Evolutionary conservation across 2,329 filamentous ascomycete genomes (phyloP), one percentile per base, ranked within the genome.

Genomic region (Magnaporthiopsis rhizophila): DNA sequence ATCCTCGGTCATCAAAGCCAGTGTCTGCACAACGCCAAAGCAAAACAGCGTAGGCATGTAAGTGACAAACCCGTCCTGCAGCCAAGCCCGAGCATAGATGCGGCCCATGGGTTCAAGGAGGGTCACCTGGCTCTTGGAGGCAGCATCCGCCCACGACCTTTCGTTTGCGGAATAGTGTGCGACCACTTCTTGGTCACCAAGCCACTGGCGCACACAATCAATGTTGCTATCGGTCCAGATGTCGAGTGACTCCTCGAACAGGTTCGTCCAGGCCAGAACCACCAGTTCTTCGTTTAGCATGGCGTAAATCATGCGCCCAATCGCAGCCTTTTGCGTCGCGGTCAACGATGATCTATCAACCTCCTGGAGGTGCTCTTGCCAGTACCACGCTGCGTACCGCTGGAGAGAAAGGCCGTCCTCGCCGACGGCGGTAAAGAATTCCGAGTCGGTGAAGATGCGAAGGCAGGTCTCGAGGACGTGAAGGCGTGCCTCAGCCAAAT

Each of bases 31-130:
- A 21, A 63, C 62, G n/a, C 62, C 62, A 26, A 63, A 63, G 30
- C 62, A 63, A 34, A 63, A 63, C 9, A 63, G 62, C 3, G 62
- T 63, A 6, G 62, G 62, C 62, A 63, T 63, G 62, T 63, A 63
- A 8, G 56, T 59, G 30, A 59, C 62, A 26, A 63, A 63, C 56
- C 57, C 62, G 13, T 59, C 56, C n/a, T 63, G 34, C 3, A 63
- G 56, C 62, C 62, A 63, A 3, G 62, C 62, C 7, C 57, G 56
- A 26, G 62, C 62, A 34, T 45, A 63, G 5, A 63, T 58, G 36
- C 24, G 34, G 1, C 62, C 62, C 56, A 63, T 59, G 3, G 62
- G 62, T 26, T 59, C 56, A 3, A 63, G 62, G 34, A 63, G 58
- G 24, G 26, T 12, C n/a, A 36, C 56, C 21, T 36, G 36, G 15